Evolutionary conservation across 2,329 filamentous ascomycete genomes (phyloP).

Genomic region (Blastomyces percursus): DNA sequence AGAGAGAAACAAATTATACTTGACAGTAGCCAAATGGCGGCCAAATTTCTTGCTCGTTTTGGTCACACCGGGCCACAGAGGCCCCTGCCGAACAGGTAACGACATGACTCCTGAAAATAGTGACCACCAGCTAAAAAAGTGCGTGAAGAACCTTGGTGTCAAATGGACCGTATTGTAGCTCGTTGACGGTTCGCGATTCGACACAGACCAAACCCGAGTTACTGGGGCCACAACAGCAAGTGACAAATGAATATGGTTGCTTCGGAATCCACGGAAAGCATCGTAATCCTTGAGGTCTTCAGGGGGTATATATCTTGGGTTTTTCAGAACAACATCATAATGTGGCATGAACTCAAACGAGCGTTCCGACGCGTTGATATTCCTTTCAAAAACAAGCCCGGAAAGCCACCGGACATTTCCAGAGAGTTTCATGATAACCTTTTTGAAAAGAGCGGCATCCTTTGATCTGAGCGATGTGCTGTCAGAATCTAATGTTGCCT

Average conservation of each 20-base stretch:
- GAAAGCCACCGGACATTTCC: constrained; percentile 90
- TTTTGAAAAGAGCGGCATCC: constrained; percentile 74
- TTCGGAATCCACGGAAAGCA: constrained; percentile 93
- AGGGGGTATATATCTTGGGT: constrained; percentile 60
- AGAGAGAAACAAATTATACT: constrained; percentile 87
- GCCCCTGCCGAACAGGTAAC: constrained; percentile 82
- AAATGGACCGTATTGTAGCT: constrained; percentile 97
- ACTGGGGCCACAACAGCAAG: constrained; percentile 80
- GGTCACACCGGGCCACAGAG: constrained; percentile 80
- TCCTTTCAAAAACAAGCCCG: constrained; percentile 83
- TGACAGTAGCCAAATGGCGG: constrained; percentile 92
- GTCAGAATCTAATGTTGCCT: constrained; percentile 42
- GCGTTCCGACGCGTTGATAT: constrained; percentile 58
- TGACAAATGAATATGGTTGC: constrained; percentile 91
- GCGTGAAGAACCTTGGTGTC: constrained; percentile 90
- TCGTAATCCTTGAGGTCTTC: constrained; percentile 57
- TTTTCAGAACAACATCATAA: constrained; percentile 78
- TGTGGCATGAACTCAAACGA: constrained; percentile 87
- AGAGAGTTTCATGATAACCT: constrained; percentile 97
- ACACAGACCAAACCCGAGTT: constrained; percentile 73
- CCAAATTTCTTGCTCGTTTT: constrained; percentile 99
- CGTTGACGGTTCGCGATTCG: constrained; percentile 61
- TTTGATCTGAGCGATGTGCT: constrained; percentile 48
- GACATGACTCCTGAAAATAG: constrained; percentile 93
- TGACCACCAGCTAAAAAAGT: constrained; percentile 97